Conservation (phyloP, 2,329 filamentous ascomycete species). For the Grosmannia clavigera region DNA sequence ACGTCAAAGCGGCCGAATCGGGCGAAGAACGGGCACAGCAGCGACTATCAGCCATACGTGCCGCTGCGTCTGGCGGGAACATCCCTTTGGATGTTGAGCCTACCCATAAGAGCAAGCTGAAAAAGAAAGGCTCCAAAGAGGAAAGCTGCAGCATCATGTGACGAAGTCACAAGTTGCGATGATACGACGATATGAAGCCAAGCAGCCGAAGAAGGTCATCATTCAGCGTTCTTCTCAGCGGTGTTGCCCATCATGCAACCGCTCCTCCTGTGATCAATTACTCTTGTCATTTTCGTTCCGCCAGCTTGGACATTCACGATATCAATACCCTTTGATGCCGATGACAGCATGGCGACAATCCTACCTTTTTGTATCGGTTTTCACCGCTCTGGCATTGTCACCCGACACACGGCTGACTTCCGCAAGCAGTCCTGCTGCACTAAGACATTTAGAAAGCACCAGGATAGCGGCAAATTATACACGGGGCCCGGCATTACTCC, state of each 20-base stretch:
- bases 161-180: constrained; percentile 9
- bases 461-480: too few relatives aligned
- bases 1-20: constrained; percentile 85
- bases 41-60: constrained; percentile 72
- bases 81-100: constrained; percentile 44
- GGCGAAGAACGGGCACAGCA: constrained; percentile 85
- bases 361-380: not conserved
- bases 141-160: constrained; percentile 49
- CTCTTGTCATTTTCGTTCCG: not conserved
- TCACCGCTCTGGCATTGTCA: not conserved
- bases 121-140: constrained; percentile 32
- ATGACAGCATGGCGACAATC: not conserved
- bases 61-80: constrained; percentile 56
- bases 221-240: not conserved
- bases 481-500: not conserved
- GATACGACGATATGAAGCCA: not conserved
- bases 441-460: not conserved
- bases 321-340: not conserved
- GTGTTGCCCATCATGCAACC: not conserved
- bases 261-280: not conserved
- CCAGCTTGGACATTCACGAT: not conserved
- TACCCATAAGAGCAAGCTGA: constrained; percentile 37
- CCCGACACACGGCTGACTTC: not conserved
- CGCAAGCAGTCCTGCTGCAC: not conserved
- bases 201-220: not conserved